Percentiles rank a stretch among this genome's conserved stretches.
phyloP scores from a whole-genome alignment of 805 yeast genomes.

The Yueomyces sp. region DNA sequence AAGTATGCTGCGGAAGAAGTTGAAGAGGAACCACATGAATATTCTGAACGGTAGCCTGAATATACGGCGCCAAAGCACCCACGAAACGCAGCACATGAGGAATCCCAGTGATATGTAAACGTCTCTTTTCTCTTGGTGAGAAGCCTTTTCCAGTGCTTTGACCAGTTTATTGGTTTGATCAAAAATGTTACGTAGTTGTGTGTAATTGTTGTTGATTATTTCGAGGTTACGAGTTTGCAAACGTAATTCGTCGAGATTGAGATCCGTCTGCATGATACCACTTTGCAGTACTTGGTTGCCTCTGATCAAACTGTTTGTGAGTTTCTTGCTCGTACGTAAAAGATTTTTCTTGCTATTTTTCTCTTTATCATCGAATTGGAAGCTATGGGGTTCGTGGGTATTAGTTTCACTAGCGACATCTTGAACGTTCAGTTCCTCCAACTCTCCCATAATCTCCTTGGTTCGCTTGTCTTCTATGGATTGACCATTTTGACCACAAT shows the following conservation, averaged over 20 bases:
- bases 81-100: constrained; percentile 15
- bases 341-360: constrained; percentile 15
- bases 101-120: constrained; percentile 21
- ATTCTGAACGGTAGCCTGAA: constrained; percentile 21
- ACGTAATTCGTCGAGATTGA: constrained; percentile 22
- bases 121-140: constrained; percentile 22
- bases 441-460: too few species aligned
- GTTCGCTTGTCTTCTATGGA: constrained; percentile 8
- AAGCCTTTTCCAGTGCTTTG: constrained; percentile 19
- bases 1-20: constrained; percentile 25
- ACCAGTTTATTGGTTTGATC: constrained; percentile 19
- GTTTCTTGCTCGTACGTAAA: constrained; percentile 14
- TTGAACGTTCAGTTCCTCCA: too few species aligned
- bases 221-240: constrained; percentile 20
- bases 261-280: constrained; percentile 22
- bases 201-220: constrained; percentile 20
- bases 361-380: neutral
- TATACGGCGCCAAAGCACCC: constrained; percentile 26
- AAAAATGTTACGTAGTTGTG: constrained; percentile 17
- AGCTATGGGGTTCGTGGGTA: neutral
- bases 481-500: constrained; percentile 1
- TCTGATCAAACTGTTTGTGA: constrained; percentile 20
- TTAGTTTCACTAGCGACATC: constrained; percentile 8
- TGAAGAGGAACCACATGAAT: constrained; percentile 20
- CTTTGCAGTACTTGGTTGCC: constrained; percentile 22